Evolutionary conservation across 371 early-diverging fungal genomes (phyloP).

Genomic region (Mucor circinelloides): DNA sequence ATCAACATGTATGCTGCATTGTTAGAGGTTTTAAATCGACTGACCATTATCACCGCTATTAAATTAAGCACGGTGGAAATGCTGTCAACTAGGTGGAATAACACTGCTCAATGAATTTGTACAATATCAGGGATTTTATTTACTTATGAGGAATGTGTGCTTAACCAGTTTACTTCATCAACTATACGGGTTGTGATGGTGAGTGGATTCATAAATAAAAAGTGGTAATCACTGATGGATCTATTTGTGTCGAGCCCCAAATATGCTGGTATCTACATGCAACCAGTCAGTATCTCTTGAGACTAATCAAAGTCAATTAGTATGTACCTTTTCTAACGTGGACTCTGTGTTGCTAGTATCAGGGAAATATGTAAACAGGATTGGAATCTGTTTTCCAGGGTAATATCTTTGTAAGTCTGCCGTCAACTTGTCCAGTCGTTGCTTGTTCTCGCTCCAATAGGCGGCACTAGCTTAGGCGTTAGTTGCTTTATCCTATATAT

Average conservation of each 20-base stretch:
- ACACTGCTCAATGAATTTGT: too few species aligned
- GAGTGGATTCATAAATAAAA: constrained; percentile 39
- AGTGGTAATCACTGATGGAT: constrained; percentile 25
- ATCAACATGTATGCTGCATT: too few species aligned
- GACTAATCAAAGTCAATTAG: not conserved
- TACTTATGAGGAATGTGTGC: not conserved
- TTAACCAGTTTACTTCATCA: constrained; percentile 38
- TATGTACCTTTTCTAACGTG: constrained; percentile 24
- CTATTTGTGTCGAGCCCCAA: constrained; percentile 17
- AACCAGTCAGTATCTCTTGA: not conserved
- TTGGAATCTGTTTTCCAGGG: constrained; percentile 25
- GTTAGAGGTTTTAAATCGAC: too few species aligned
- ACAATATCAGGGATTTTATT: not conserved
- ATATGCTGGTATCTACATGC: constrained; percentile 24
- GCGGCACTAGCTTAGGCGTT: not conserved
- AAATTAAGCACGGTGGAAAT: too few species aligned
- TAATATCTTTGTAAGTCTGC: constrained; percentile 11
- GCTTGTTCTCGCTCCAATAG: constrained; percentile 31
- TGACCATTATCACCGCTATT: too few species aligned
- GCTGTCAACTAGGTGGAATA: too few species aligned
- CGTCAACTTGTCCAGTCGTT: constrained; percentile 21
- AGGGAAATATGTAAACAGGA: constrained; percentile 41
- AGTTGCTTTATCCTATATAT: not conserved
- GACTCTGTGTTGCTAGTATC: constrained; percentile 4
- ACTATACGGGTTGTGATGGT: constrained; percentile 27